Base-by-base conservation (phyloP, 768 basidiomycete species). In the Rhizopogon salebrosus region DNA sequence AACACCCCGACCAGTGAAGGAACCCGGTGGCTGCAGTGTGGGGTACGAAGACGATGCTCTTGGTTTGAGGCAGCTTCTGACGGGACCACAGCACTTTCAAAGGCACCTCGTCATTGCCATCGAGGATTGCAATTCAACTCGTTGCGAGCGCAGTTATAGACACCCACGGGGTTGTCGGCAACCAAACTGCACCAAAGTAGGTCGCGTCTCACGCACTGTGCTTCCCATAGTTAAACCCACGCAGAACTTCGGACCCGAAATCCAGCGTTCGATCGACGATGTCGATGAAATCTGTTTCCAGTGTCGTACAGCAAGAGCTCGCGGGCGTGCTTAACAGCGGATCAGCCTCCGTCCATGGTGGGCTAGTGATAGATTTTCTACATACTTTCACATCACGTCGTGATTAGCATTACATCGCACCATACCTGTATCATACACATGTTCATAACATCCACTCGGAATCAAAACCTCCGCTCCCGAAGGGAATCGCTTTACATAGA, bases 261-360 rank as follows among this genome's bases (percentile, higher is more conserved):
- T 90, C 52, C 81, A 90, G 62, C 75, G 77, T 54, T 80, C 84
- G 61, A 65, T 87, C 54, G 87, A 89, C 69, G 73, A 72, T 38
- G 85, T 88, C 59, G 78, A 88, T 60, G 85, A 89, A 49, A 83
- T 73, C 54, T 90, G 87, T 65, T 83, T 78, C 60, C 78, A 80
- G 41, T 90, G 87, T 66, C 79, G 82, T 35, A 78, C 83, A 52
- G 84, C 85, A 9, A 74, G 74, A 40, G 71, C 68, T 26, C 71
- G 70, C 16, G 64, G 62, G 43, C 56, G 31, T 57, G 63, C 49
- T 22, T 57, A 53, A 68, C 45, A 34, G 48, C 38, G 27, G 27
- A 18, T 5, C 14, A 24, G n/a, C 27, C 26, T 37, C 22, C 29
- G 26, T 18, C 31, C 34, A 26, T 18, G 22, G 38, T 18, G 36